Percentiles rank a stretch among this genome's conserved stretches.
phyloP scores from a whole-genome alignment of 2,329 filamentous ascomycete species.

The Camptophora hylomeconis region DNA sequence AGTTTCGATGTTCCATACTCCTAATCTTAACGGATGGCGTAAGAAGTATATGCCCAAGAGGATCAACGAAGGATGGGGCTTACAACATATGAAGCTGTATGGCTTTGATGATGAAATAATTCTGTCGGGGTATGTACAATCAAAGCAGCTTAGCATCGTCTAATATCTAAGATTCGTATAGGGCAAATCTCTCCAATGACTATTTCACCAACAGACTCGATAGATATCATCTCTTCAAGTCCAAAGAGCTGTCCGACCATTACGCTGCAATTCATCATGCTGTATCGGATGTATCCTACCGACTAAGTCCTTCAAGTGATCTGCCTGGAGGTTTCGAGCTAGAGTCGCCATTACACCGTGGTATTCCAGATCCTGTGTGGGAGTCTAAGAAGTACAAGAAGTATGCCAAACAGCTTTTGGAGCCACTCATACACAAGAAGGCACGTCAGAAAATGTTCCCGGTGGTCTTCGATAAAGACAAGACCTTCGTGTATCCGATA shows the following conservation, averaged over 20 bases:
- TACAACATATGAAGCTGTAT: slow-evolving; percentile 99
- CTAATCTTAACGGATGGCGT: slow-evolving; percentile 75
- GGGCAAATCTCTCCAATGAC: slow-evolving; percentile 78
- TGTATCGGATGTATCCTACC: slow-evolving; percentile 69
- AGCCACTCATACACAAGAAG: slow-evolving; percentile 46
- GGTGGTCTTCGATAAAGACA: slow-evolving; percentile 27
- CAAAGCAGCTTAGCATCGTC: slow-evolving; percentile 3
- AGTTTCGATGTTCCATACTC: slow-evolving; percentile 95
- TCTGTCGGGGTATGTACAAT: slow-evolving; percentile 57
- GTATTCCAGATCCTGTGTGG: slow-evolving; percentile 17
- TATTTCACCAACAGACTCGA: slow-evolving; percentile 97
- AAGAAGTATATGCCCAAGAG: slow-evolving; percentile 76
- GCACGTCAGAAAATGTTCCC: slow-evolving; percentile 18
- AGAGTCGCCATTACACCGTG: slow-evolving; percentile 14
- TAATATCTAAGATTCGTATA: slow-evolving; percentile 17
- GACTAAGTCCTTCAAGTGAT: slow-evolving; percentile 48
- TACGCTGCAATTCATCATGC: slow-evolving; percentile 66
- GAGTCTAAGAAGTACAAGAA: slow-evolving; percentile 43
- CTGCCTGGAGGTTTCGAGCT: slow-evolving; percentile 45
- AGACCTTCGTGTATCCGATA: slow-evolving; percentile 72
- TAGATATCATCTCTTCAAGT: slow-evolving; percentile 82
- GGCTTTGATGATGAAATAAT: slow-evolving; percentile 92
- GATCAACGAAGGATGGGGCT: slow-evolving; percentile 95
- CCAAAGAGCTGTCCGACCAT: slow-evolving; percentile 65
- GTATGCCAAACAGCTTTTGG: slow-evolving; percentile 54